phyloP scores from a whole-genome alignment of 228 moss, liverwort and hornwort species.

The Sphagnum fallax region DNA sequence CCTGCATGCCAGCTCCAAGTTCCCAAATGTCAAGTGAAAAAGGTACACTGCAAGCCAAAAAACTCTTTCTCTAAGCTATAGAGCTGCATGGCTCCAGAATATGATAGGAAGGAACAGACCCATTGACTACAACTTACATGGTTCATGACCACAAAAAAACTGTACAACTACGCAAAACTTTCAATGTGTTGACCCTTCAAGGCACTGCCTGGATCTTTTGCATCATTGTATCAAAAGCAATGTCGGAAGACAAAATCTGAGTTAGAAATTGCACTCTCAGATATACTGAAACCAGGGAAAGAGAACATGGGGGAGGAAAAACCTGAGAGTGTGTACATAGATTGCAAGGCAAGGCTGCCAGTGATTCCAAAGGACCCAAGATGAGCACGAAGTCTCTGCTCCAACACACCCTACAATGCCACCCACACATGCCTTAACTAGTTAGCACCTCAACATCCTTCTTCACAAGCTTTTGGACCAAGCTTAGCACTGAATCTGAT shows the following conservation, averaged over 20 bases:
- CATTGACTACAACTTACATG: too few relatives aligned
- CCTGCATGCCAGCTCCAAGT: constrained; percentile 30
- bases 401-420: constrained; percentile 63
- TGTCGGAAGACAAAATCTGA: too few relatives aligned
- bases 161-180: not conserved
- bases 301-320: not conserved
- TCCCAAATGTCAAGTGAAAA: not conserved
- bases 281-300: not conserved
- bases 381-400: constrained; percentile 91
- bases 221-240: too few relatives aligned
- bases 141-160: not conserved
- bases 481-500: not conserved
- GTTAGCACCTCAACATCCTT: too few relatives aligned
- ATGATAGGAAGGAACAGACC: too few relatives aligned
- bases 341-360: constrained; percentile 94
- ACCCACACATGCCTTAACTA: not conserved
- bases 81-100: too few relatives aligned
- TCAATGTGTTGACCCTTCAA: too few relatives aligned
- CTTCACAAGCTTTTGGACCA: not conserved
- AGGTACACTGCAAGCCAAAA: not conserved
- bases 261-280: too few relatives aligned
- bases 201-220: too few relatives aligned
- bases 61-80: too few relatives aligned
- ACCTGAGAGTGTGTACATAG: constrained; percentile 99
- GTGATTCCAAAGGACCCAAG: constrained; percentile 97